Conservation (phyloP, 768 basidiomycete genomes). For the Crepidotus variabilis region DNA sequence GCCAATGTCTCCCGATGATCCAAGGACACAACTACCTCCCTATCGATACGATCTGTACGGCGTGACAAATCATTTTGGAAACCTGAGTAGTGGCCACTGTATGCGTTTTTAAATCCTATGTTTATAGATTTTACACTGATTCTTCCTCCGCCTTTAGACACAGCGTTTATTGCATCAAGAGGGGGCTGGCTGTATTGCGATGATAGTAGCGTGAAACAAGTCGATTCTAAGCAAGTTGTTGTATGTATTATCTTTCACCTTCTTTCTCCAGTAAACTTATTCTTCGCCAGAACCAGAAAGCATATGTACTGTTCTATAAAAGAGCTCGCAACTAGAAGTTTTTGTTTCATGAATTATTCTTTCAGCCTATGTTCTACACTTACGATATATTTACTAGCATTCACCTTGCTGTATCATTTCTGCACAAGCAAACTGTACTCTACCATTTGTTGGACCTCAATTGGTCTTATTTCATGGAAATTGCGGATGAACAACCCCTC, state of each 20-base stretch:
- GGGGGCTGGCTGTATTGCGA: constrained; percentile 93
- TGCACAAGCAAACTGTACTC: background rate
- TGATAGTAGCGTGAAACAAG: constrained; percentile 79
- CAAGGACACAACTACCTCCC: constrained; percentile 79
- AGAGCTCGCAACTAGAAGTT: constrained; percentile 33
- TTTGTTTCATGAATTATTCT: constrained; percentile 4
- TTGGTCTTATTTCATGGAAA: no score
- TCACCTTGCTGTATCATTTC: constrained; percentile 15
- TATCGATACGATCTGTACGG: constrained; percentile 93
- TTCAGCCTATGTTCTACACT: constrained; percentile 1
- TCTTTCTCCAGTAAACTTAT: background rate
- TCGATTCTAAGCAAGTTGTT: constrained; percentile 77
- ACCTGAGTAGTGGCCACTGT: constrained; percentile 95
- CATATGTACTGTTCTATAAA: constrained; percentile 84
- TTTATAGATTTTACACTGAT: background rate
- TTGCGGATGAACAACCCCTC: no score
- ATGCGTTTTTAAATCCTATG: constrained; percentile 27
- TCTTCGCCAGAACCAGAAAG: constrained; percentile 43
- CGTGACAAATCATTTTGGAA: constrained; percentile 96
- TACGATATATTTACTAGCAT: background rate
- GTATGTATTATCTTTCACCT: constrained; percentile 40
- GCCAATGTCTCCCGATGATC: constrained; percentile 56
- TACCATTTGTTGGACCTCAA: no score
- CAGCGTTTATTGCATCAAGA: constrained; percentile 83
- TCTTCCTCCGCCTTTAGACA: constrained; percentile 51